Evolutionary conservation across 192 early-diverging fungal species (phyloP).

Genomic region (Podila clonocystis): DNA sequence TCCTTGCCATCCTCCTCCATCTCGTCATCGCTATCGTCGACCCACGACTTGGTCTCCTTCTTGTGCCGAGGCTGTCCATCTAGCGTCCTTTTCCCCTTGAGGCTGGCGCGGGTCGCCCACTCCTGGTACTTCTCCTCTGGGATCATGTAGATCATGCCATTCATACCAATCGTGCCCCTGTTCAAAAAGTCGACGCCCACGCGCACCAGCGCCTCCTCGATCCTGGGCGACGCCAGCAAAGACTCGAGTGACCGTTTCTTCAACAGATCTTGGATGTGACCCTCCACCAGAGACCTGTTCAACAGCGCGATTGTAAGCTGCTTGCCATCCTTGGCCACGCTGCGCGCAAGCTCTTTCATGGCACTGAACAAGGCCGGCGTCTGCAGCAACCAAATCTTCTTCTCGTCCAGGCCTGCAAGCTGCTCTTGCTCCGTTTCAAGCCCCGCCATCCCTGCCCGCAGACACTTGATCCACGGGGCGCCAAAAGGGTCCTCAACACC

Average conservation of each 20-base stretch:
- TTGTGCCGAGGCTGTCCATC: conserved; percentile 32
- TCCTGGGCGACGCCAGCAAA: not conserved
- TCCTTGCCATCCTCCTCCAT: conserved; percentile 23
- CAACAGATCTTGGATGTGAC: conserved; percentile 14
- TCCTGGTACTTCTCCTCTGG: conserved; percentile 55
- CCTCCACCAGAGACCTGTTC: conserved; percentile 7
- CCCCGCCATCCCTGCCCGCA: conserved; percentile 29
- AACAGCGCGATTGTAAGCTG: conserved; percentile 14
- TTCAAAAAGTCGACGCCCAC: conserved; percentile 62
- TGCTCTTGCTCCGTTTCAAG: conserved; percentile 18
- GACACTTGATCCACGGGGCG: conserved; percentile 63
- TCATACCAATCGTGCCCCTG: conserved; percentile 57
- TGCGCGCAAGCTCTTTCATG: conserved; percentile 9
- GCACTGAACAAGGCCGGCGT: conserved; percentile 26
- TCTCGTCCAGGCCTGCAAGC: not conserved
- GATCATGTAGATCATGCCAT: conserved; percentile 66
- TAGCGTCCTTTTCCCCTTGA: conserved; percentile 34
- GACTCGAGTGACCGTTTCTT: not conserved
- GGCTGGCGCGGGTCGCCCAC: conserved; percentile 45
- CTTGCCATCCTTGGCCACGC: conserved; percentile 1
- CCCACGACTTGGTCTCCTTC: conserved; percentile 27
- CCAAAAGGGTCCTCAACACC: conserved; percentile 76
- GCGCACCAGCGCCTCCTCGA: conserved; percentile 58
- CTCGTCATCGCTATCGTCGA: conserved; percentile 49
- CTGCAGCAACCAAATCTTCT: conserved; percentile 44